Evolutionary conservation across 345 rosid genomes (phyloP).

Genomic region (Citrus hindsii): DNA sequence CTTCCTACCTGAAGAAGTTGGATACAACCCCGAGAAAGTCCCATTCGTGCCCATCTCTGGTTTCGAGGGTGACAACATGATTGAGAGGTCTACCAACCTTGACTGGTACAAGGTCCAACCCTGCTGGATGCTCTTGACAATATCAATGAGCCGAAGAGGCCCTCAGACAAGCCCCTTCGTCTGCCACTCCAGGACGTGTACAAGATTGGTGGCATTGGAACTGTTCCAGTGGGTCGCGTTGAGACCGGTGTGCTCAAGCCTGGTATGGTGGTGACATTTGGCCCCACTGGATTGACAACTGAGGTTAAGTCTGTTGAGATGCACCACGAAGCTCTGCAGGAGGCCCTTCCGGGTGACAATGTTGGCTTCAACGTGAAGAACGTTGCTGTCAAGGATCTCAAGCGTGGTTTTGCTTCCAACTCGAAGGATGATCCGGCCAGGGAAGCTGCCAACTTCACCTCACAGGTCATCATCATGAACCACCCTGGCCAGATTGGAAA

Average conservation of each 20-base stretch:
- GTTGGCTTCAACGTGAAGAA: slow-evolving; percentile 44
- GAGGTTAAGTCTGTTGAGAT: slow-evolving; percentile 34
- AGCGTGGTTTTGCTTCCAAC: slow-evolving; percentile 41
- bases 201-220: slow-evolving; percentile 35
- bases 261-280: slow-evolving; percentile 28
- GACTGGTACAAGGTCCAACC: slow-evolving; percentile 50
- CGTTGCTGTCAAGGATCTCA: slow-evolving; percentile 40
- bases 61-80: slow-evolving; percentile 56
- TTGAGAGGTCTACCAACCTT: slow-evolving; percentile 47
- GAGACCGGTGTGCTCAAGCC: slow-evolving; percentile 32
- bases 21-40: slow-evolving; percentile 52
- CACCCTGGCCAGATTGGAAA: slow-evolving; percentile 64
- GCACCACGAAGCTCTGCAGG: slow-evolving; percentile 36
- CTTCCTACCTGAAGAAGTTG: slow-evolving; percentile 48
- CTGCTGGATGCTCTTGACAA: slow-evolving; percentile 45
- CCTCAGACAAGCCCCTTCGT: slow-evolving; percentile 28
- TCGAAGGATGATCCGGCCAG: slow-evolving; percentile 43
- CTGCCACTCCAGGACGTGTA: slow-evolving; percentile 29
- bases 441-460: slow-evolving; percentile 40
- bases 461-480: slow-evolving; percentile 64
- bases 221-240: slow-evolving; percentile 31
- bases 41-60: slow-evolving; percentile 50
- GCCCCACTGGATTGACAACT: slow-evolving; percentile 29
- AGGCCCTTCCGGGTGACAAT: slow-evolving; percentile 34
- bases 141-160: slow-evolving; percentile 40